These are phyloP conservation scores for Pochonia chlamydosporia DNA, from an alignment of 2,329 filamentous ascomycete species.

Conservation along the genomic window DNA sequence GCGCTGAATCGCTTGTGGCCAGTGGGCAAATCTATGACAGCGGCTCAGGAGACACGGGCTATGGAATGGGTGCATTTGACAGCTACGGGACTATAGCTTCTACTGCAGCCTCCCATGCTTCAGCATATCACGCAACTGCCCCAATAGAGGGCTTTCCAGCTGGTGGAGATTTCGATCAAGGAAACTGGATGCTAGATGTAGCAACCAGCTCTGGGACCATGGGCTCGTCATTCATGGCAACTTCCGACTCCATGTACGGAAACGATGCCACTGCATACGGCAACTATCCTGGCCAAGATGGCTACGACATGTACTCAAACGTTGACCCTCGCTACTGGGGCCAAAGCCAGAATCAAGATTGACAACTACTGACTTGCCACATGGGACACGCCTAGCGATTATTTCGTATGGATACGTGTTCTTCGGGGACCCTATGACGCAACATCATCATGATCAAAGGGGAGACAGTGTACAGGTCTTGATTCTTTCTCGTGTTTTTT, in stretches of 20 bases:
- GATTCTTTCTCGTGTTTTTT: too few relatives aligned
- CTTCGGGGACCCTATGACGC: too few relatives aligned
- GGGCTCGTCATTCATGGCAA: neutral
- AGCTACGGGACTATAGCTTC: neutral
- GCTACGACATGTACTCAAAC: slow-evolving; percentile 1
- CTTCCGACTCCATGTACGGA: neutral
- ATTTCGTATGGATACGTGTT: neutral
- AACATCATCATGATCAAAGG: too few relatives aligned
- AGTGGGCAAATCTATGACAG: neutral
- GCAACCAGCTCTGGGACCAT: neutral
- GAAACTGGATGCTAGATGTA: neutral
- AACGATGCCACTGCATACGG: neutral
- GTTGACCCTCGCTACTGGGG: neutral
- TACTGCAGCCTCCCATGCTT: neutral
- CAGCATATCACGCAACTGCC: neutral
- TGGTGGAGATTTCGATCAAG: neutral
- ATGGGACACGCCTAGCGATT: neutral
- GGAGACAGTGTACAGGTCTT: too few relatives aligned
- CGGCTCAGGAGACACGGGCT: neutral
- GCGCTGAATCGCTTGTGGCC: neutral
- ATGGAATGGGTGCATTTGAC: neutral
- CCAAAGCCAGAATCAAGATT: neutral
- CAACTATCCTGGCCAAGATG: neutral
- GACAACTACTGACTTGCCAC: neutral
- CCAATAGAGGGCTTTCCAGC: neutral